Base-by-base conservation (phyloP, 1,284 basidiomycete species). In the Irpex sp. region DNA sequence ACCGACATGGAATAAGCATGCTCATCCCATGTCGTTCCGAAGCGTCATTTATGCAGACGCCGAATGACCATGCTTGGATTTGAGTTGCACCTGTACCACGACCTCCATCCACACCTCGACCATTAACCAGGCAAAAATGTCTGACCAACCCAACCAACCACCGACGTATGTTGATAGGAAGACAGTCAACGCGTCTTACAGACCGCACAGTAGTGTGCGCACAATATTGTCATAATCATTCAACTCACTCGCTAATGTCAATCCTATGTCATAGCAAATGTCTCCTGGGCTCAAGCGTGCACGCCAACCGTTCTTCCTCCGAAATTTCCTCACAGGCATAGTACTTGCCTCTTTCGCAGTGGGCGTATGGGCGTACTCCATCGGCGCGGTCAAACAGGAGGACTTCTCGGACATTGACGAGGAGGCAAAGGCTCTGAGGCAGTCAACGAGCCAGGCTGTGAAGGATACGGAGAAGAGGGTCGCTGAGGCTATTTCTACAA, bases 321-420 rank as follows among this genome's bases (percentile, higher is more conserved):
- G 84, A 68, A 98, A 98, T 75, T 83, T 88, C 13, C 61, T 97
- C 55, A 94, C 92, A 0, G 96, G 95, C 4, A 67, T 87, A 47
- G 72, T 81, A 3, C 84, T 98, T 62, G 81, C 87, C 51, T 82
- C 83, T 1, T 97, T 98, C 74, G 88, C 87, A 35, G 83, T 87
- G n/a, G 88, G 89, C 54, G 88, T 97, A 15, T 98, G 95, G 86
- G 83, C 87, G 7, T 98, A 98, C 77, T 96, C 95, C 13, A 96
- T 98, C 73, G 85, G 87, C 50, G 94, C 95, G 9, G 95, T 97
- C 63, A 94, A 92, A 74, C 95, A 97, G 73, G 95, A 97, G 71
- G 89, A 91, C 63, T 97, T 97, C 73, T 91, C 89, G 64, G 91
- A 93, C 70, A 81, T 92, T 46, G 92, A 93, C 69, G 88, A 91